Base-by-base conservation (phyloP, 2,329 filamentous ascomycete species). In the Myotisia sp. region DNA sequence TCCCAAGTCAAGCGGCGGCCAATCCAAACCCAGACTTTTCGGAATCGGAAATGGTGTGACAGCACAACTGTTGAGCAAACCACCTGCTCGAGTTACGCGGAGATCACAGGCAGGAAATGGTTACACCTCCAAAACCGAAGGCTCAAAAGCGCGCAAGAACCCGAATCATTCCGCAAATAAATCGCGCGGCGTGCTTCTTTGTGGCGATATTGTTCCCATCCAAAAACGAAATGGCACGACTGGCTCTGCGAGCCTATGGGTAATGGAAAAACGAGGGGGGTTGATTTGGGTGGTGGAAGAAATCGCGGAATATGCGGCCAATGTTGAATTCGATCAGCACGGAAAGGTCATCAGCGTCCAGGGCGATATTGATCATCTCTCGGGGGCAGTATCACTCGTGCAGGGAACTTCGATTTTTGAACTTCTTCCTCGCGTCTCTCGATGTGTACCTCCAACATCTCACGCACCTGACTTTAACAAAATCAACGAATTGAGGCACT, bases 201-300 rank as follows among this genome's bases (percentile, higher is more conserved):
- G 90, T 47, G 90, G 90, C 27, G 90, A 98, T 54, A 87, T 98
- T n/a, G 84, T 98, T 12, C 90, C 90, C 0, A 98, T 98, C 39
- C 81, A 86, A 54, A 98, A 95, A 59, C 75, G 90, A 40, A 93
- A 98, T 49, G 90, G 90, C 3, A 73, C 79, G 7, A 87, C 79
- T 3, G 90, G 90, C 2, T 86, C 90, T 38, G 90, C 90, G 23
- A 95, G 86, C 57, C 63, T 98, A 24, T 98, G 90, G 90, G 90
- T 98, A 3, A 98, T 98, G 62, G 90, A 98, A 57, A 98, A 98
- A 58, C 74, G 79, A 31, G 76, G 84, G 34, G 86, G 87, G 6
- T 61, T 98, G 39, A 95, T 98, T 40, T 98, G 90, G 90, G 90
- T 98, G 6, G 62, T 98, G 2, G 90, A 98, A 55, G 90, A 98